A percentile compares a stretch with the other conserved stretches of the same genome.
Evolutionary conservation across 192 early-diverging fungal genomes (phyloP).

Genomic region (Rhizophlyctis rosea): DNA sequence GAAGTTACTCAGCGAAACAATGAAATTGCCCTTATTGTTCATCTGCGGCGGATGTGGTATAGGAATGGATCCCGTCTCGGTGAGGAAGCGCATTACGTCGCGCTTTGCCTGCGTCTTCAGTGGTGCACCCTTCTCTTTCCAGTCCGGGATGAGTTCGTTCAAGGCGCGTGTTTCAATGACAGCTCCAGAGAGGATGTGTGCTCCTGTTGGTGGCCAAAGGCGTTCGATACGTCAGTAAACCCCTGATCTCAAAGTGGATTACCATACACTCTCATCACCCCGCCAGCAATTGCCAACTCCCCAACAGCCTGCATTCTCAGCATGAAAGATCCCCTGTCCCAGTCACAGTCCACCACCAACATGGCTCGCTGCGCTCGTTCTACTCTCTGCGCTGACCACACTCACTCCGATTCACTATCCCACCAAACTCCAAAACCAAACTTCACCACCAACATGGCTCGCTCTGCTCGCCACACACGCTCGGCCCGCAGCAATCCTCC

Average conservation of each 20-base stretch:
- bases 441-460: neutral
- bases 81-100: slow-evolving; percentile 86
- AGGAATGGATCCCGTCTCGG: slow-evolving; percentile 71
- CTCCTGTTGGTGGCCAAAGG: slow-evolving; percentile 47
- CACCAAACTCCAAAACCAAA: neutral
- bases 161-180: slow-evolving; percentile 90
- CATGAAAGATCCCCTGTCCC: too few relatives aligned
- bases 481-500: too few relatives aligned
- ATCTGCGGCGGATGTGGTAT: slow-evolving; percentile 89
- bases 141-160: slow-evolving; percentile 95
- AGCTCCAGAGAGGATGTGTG: slow-evolving; percentile 93
- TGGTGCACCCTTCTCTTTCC: slow-evolving; percentile 94
- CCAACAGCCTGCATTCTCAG: too few relatives aligned
- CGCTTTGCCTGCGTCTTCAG: slow-evolving; percentile 78
- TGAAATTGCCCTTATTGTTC: slow-evolving; percentile 97
- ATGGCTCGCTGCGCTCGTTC: neutral
- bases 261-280: neutral
- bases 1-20: slow-evolving; percentile 91
- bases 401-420: neutral
- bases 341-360: too few relatives aligned
- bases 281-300: too few relatives aligned
- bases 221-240: neutral
- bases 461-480: too few relatives aligned
- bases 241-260: neutral
- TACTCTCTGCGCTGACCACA: too few relatives aligned